These are phyloP conservation scores for Nannochloropsis oceanica DNA, from an alignment of 108 stramenopile species.

Conservation along the genomic window DNA sequence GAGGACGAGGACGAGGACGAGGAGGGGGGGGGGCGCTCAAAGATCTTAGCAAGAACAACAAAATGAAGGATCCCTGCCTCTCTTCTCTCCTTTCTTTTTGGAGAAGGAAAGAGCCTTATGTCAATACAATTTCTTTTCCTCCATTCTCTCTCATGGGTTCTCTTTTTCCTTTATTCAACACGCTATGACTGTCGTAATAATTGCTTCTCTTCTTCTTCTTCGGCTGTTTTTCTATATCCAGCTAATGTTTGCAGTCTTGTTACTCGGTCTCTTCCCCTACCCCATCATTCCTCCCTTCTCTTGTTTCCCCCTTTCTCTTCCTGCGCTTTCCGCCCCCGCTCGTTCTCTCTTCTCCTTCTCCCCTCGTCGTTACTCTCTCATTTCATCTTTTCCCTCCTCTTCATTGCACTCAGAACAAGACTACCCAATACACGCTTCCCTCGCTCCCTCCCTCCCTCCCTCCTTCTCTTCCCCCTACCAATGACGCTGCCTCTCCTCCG, in stretches of 20 bases:
- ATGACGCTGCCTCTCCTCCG: neutral
- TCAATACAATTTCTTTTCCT: too few relatives aligned
- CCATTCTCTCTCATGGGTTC: too few relatives aligned
- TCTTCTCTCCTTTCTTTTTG: too few relatives aligned
- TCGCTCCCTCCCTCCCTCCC: neutral
- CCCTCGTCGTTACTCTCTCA: neutral
- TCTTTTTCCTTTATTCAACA: too few relatives aligned
- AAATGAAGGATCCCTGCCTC: too few relatives aligned
- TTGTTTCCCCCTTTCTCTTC: neutral
- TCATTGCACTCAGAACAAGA: neutral
- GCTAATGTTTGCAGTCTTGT: too few relatives aligned
- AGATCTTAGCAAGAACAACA: neutral
- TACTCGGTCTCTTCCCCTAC: too few relatives aligned
- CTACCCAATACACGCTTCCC: neutral
- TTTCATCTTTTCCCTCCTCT: neutral
- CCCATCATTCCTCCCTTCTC: neutral
- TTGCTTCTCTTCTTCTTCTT: too few relatives aligned
- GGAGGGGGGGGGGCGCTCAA: neutral
- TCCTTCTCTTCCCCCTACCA: neutral
- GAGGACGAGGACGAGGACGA: neutral
- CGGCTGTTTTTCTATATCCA: too few relatives aligned
- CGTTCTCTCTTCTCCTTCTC: neutral
- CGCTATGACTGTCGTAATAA: too few relatives aligned
- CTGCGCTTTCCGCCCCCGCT: neutral
- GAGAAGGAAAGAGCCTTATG: too few relatives aligned